A percentile compares a stretch with the other conserved stretches of the same genome.
Evolutionary conservation across 1,139 yeast species (phyloP).

Genomic region (Yamadazyma diddensiae): DNA sequence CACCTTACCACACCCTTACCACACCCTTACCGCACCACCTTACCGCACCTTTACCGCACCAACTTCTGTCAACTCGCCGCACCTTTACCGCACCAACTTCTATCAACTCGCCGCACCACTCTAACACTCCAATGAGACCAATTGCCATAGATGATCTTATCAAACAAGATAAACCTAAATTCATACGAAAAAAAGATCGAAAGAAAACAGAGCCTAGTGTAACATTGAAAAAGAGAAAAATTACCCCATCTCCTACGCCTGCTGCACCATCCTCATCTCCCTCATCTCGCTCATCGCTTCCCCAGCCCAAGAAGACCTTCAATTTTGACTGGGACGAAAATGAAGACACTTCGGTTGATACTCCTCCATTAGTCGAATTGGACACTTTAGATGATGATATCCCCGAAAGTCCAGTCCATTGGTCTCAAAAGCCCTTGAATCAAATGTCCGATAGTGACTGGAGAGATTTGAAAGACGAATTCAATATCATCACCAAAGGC

Average conservation of each 20-base stretch:
- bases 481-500: conserved; percentile 61
- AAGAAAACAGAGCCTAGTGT: conserved; percentile 8
- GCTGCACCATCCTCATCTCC: background rate
- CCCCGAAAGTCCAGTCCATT: conserved; percentile 43
- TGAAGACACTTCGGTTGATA: conserved; percentile 59
- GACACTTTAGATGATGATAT: conserved; percentile 14
- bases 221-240: background rate
- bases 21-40: too few species aligned
- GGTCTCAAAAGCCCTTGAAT: conserved; percentile 64
- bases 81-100: too few species aligned
- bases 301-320: conserved; percentile 33
- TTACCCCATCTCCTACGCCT: background rate
- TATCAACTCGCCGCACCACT: too few species aligned
- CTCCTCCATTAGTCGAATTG: conserved; percentile 39
- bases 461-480: conserved; percentile 84
- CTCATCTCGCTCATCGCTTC: background rate
- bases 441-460: conserved; percentile 84
- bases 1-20: too few species aligned
- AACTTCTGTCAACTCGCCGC: too few species aligned
- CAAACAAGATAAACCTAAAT: conserved; percentile 11
- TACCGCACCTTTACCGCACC: too few species aligned
- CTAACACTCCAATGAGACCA: conserved; percentile 13
- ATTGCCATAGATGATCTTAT: conserved; percentile 11
- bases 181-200: conserved; percentile 11
- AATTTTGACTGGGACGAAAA: conserved; percentile 66